These are phyloP conservation scores for Fusarium pininemorale DNA, from an alignment of 2,329 filamentous ascomycete genomes.

Conservation along the genomic window DNA sequence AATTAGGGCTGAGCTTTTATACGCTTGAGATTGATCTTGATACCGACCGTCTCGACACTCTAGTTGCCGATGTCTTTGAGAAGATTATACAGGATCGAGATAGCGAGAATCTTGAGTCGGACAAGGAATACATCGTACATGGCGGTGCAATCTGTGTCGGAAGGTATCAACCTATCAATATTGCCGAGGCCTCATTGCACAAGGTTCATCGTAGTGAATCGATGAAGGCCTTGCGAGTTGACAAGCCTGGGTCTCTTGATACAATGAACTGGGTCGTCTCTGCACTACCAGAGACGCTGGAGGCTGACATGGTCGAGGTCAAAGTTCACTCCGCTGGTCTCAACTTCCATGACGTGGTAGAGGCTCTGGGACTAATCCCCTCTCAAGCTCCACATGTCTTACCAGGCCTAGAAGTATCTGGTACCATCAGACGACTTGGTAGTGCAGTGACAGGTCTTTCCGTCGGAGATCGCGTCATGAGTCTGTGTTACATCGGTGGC, in stretches of 20 bases:
- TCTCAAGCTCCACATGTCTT: not conserved
- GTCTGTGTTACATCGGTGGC: not conserved
- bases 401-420: not conserved
- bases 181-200: not conserved
- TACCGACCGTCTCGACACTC: no score
- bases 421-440: not conserved
- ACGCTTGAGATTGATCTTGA: slow-evolving; percentile 1
- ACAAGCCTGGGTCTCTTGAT: not conserved
- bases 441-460: not conserved
- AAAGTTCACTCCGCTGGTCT: not conserved
- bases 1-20: slow-evolving; percentile 1
- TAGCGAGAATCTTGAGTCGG: not conserved
- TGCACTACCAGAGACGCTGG: not conserved
- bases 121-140: slow-evolving; percentile 7
- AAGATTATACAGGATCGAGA: not conserved
- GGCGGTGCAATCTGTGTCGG: not conserved
- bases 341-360: slow-evolving; percentile 15
- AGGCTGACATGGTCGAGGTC: no score
- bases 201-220: no score
- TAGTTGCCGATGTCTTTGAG: not conserved
- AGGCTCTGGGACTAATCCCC: slow-evolving; percentile 1
- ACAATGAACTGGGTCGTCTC: not conserved
- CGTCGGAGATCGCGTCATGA: slow-evolving; percentile 39
- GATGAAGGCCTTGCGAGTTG: not conserved
- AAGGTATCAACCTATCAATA: not conserved